Conservation (phyloP, 352 stramenopile species). For the Pilasporangium apinafurcum region DNA sequence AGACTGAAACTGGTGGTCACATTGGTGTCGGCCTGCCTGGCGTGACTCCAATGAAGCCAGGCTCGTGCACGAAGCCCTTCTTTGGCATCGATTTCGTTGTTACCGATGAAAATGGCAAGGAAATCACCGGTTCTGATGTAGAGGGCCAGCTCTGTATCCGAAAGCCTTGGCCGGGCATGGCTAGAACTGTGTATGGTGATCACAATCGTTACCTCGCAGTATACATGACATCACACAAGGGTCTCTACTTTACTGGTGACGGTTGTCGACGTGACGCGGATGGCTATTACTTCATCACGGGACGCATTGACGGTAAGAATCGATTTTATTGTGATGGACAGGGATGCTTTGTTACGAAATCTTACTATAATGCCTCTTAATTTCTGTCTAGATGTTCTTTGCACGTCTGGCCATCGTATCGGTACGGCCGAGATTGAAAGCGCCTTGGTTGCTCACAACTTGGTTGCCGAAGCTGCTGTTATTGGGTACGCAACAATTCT, state of each 20-base stretch:
- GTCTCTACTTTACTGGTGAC: constrained; percentile 97
- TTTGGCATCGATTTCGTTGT: constrained; percentile 94
- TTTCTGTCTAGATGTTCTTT: constrained; percentile 85
- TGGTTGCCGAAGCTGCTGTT: constrained; percentile 93
- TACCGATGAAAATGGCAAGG: constrained; percentile 80
- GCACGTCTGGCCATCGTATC: constrained; percentile 90
- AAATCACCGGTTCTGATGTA: constrained; percentile 76
- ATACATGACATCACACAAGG: constrained; percentile 96
- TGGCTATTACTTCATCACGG: constrained; percentile 98
- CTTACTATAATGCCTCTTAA: background rate
- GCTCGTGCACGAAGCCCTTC: constrained; percentile 93
- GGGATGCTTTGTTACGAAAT: background rate
- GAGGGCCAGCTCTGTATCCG: constrained; percentile 96
- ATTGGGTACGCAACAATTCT: constrained; percentile 55
- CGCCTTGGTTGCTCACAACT: constrained; percentile 88
- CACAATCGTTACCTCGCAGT: constrained; percentile 94
- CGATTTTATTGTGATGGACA: background rate
- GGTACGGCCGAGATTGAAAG: constrained; percentile 87
- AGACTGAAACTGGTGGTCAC: constrained; percentile 97
- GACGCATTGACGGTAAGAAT: constrained; percentile 87
- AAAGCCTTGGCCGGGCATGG: constrained; percentile 94
- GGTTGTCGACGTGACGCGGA: constrained; percentile 87
- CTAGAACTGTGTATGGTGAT: constrained; percentile 92
- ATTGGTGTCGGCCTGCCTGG: constrained; percentile 93
- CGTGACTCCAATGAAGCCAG: constrained; percentile 86